Evolutionary conservation across 768 basidiomycete species (phyloP), one percentile per base, ranked within the genome.

Genomic region (Naematelia aurantialba): DNA sequence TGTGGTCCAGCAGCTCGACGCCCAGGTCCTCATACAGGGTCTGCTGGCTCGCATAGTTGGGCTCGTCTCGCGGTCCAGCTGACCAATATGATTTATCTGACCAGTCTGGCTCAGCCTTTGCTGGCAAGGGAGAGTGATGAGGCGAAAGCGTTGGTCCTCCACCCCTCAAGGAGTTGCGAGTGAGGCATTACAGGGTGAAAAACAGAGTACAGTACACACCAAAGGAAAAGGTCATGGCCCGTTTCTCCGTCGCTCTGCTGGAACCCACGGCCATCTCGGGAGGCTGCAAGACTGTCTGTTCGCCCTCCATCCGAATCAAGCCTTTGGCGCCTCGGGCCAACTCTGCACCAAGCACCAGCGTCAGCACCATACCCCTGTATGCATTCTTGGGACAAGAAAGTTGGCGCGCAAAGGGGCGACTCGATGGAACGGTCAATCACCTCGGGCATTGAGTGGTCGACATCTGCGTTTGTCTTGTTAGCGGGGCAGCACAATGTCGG

Each of bases 41-140:
- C 76, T 94, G 87, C 70, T 99, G 94, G 3, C 88, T 90, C 66
- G 91, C 93, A 73, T 97, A 98, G 13, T 82, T 81, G 0, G 89
- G 87, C 58, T 96, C 94, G 72, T 92, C 89, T 68, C 89, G 82
- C 10, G 88, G 82, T 0, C 92, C 90, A 13, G 91, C 91, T 42
- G 91, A 92, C 93, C 92, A 94, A 78, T 97, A 98, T 55, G 88
- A 89, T 82, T 93, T 94, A 83, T 98, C 94, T 76, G 22, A 48
- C 24, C 19, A 39, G 52, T 39, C 11, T 42, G 58, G 8, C 34
- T 27, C 24, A 45, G 27, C 27, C 13, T 56, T 11, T 10, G 49
- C 47, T 48, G 4, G 26, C n/a, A 5, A 4, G 26, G 49, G 22
- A 51, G 49, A 51, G 4, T 12, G 42, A 12, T 12, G 19, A 44